Evolutionary conservation across 2,329 filamentous ascomycete species (phyloP).

Genomic region (Verticillium isaacii): DNA sequence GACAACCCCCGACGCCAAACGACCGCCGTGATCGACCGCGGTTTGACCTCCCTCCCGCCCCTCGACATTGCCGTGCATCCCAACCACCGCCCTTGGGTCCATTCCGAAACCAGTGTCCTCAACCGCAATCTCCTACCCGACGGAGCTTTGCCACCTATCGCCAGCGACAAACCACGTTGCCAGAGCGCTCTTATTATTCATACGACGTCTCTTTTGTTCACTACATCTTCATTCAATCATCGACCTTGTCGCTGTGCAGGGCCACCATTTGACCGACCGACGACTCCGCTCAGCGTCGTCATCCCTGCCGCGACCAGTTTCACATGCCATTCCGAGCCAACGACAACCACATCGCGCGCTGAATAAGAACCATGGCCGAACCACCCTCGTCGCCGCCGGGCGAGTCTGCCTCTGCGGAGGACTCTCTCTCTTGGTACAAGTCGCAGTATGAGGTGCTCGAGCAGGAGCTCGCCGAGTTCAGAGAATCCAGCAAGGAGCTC

Average conservation of each 20-base stretch:
- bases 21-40: conserved; percentile 1
- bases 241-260: conserved; percentile 6
- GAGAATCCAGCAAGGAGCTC: conserved; percentile 87
- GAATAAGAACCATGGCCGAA: conserved; percentile 43
- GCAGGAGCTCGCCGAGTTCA: conserved; percentile 87
- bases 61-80: background rate
- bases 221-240: background rate
- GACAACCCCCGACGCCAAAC: conserved; percentile 1
- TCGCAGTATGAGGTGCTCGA: conserved; percentile 90
- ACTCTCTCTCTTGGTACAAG: conserved; percentile 92
- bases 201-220: conserved; percentile 1
- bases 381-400: conserved; percentile 58
- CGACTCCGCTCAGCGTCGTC: background rate
- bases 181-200: background rate
- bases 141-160: background rate
- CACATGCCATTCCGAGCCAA: conserved; percentile 1
- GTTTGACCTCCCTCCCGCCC: background rate
- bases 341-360: conserved; percentile 1
- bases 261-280: background rate
- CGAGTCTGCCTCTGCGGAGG: conserved; percentile 54
- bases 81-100: background rate
- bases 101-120: background rate
- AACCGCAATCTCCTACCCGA: background rate
- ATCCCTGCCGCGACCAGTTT: background rate
- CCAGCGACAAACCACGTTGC: background rate